Conservation (phyloP, 179 eudicot genomes). For the Vitellaria paradoxa region DNA sequence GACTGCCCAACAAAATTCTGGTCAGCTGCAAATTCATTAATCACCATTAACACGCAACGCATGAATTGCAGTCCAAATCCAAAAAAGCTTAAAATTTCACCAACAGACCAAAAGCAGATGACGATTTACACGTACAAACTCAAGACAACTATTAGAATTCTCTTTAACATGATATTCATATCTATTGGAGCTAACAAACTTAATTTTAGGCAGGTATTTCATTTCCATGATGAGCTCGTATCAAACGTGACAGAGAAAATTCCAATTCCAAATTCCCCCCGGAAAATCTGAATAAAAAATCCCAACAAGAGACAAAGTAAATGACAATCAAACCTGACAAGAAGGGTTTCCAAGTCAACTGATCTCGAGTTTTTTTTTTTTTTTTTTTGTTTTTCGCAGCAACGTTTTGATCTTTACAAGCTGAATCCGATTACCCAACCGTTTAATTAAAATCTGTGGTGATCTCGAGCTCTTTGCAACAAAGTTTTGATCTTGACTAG, state of each 20-base stretch:
- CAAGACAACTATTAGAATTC: not conserved
- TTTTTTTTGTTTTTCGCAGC: too few relatives aligned
- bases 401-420: too few relatives aligned
- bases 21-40: not conserved
- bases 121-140: not conserved
- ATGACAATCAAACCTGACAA: slow-evolving; percentile 28
- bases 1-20: not conserved
- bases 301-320: not conserved
- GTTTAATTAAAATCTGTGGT: not conserved
- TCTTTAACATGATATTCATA: not conserved
- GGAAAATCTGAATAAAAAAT: too few relatives aligned
- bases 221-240: not conserved
- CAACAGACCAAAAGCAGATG: not conserved
- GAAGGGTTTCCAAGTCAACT: not conserved
- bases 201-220: not conserved
- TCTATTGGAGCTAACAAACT: not conserved
- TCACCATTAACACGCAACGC: not conserved
- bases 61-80: not conserved
- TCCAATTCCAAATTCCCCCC: not conserved
- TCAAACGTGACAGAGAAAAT: not conserved
- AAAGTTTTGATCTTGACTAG: slow-evolving; percentile 24
- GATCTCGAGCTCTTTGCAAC: slow-evolving; percentile 11
- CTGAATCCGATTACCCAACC: too few relatives aligned
- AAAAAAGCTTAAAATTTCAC: not conserved
- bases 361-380: too few relatives aligned